Conservation (phyloP, 2,329 filamentous ascomycete genomes). For the Neophaeococcomyces aloes region DNA sequence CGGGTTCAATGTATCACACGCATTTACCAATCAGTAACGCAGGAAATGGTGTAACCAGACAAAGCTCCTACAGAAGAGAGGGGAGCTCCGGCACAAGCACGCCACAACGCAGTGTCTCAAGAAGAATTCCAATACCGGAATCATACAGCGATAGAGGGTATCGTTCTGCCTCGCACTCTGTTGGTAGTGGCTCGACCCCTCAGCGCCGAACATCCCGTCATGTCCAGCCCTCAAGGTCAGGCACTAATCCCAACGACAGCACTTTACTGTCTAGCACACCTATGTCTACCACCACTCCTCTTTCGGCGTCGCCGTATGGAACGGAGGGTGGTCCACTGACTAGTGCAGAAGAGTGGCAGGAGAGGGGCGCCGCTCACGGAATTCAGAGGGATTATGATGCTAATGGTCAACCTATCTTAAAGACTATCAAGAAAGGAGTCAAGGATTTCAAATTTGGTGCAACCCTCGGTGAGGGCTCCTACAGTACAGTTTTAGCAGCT, state of each 20-base stretch:
- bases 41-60: slow-evolving; percentile 26
- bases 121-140: slow-evolving; percentile 48
- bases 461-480: slow-evolving; percentile 87
- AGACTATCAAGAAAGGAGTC: slow-evolving; percentile 90
- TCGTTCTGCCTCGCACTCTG: slow-evolving; percentile 47
- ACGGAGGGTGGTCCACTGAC: slow-evolving; percentile 48
- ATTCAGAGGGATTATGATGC: slow-evolving; percentile 75
- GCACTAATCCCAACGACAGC: slow-evolving; percentile 13
- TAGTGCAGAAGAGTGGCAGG: slow-evolving; percentile 90
- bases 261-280: slow-evolving; percentile 21
- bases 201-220: slow-evolving; percentile 68
- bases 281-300: slow-evolving; percentile 23
- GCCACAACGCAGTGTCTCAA: slow-evolving; percentile 52
- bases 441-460: slow-evolving; percentile 92
- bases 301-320: slow-evolving; percentile 40
- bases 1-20: slow-evolving; percentile 39
- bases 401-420: slow-evolving; percentile 68
- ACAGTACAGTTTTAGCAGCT: slow-evolving; percentile 88
- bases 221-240: slow-evolving; percentile 42
- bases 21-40: slow-evolving; percentile 32
- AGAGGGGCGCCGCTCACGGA: slow-evolving; percentile 79
- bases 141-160: slow-evolving; percentile 62
- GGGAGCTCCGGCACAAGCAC: slow-evolving; percentile 45
- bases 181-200: slow-evolving; percentile 54
- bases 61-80: slow-evolving; percentile 46